These are phyloP conservation scores for Chloromonas sp. DNA, from an alignment of 163 green algal species.

Conservation along the genomic window DNA sequence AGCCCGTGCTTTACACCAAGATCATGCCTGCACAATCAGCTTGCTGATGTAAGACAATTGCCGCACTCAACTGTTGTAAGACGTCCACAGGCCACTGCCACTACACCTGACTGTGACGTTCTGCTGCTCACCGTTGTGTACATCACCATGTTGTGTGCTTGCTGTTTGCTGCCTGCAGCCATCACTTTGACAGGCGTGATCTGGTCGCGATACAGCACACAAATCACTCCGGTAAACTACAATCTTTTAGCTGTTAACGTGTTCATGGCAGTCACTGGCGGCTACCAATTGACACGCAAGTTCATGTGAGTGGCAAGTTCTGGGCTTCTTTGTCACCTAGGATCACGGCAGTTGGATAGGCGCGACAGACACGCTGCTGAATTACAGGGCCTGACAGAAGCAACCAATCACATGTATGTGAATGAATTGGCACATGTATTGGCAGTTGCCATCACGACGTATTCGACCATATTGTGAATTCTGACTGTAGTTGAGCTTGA, in stretches of 20 bases:
- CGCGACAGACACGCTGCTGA: not conserved
- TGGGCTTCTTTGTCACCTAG: not conserved
- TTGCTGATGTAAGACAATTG: too few relatives aligned
- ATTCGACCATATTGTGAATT: too few relatives aligned
- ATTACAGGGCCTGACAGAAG: too few relatives aligned
- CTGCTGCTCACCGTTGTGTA: not conserved
- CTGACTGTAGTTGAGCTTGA: too few relatives aligned
- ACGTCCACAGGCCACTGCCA: not conserved
- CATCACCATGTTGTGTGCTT: not conserved
- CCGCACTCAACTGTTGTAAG: too few relatives aligned
- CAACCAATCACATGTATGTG: too few relatives aligned
- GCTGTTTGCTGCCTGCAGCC: slow-evolving; percentile 32
- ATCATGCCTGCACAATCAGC: too few relatives aligned
- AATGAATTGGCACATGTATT: too few relatives aligned
- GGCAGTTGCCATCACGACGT: too few relatives aligned
- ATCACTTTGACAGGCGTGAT: slow-evolving; percentile 82
- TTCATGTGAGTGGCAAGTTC: not conserved
- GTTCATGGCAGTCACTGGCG: slow-evolving; percentile 68
- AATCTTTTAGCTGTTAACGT: slow-evolving; percentile 83
- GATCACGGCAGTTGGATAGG: not conserved
- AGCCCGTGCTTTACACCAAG: too few relatives aligned
- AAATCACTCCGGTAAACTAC: slow-evolving; percentile 84
- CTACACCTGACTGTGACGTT: not conserved
- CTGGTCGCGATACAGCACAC: slow-evolving; percentile 78
- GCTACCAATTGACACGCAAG: slow-evolving; percentile 49